These are phyloP conservation scores for Sambucus nigra DNA, from an alignment of 129 eudicot species.

Conservation along the genomic window DNA sequence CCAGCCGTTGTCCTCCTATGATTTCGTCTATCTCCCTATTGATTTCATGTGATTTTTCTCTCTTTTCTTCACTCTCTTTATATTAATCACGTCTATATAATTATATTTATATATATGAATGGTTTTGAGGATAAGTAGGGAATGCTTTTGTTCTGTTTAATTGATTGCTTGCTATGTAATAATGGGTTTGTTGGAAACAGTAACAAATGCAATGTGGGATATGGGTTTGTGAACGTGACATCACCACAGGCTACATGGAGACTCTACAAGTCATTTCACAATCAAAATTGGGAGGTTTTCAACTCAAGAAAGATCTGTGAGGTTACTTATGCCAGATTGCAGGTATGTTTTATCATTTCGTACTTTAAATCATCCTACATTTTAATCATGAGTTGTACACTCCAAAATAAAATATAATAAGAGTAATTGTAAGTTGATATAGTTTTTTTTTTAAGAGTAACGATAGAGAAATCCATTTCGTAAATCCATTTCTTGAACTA, in stretches of 20 bases:
- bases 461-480: no score
- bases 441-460: no score
- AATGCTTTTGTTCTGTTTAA: neutral
- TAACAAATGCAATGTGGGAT: constrained; percentile 96
- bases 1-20: constrained; percentile 70
- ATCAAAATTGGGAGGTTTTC: constrained; percentile 87
- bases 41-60: constrained; percentile 58
- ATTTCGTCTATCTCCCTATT: constrained; percentile 87
- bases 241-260: constrained; percentile 73
- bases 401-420: neutral
- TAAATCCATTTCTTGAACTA: no score
- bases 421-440: neutral
- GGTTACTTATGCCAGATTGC: constrained; percentile 86
- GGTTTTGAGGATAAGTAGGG: neutral
- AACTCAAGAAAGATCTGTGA: constrained; percentile 88
- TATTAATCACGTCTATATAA: neutral
- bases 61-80: neutral
- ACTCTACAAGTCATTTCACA: constrained; percentile 71
- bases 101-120: no score
- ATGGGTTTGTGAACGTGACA: constrained; percentile 97
- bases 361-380: no score
- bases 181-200: constrained; percentile 19
- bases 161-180: neutral
- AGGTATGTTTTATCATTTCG: constrained; percentile 26
- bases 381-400: no score